Conservation (phyloP, 306 rosid species). For the Cucumis melo region DNA sequence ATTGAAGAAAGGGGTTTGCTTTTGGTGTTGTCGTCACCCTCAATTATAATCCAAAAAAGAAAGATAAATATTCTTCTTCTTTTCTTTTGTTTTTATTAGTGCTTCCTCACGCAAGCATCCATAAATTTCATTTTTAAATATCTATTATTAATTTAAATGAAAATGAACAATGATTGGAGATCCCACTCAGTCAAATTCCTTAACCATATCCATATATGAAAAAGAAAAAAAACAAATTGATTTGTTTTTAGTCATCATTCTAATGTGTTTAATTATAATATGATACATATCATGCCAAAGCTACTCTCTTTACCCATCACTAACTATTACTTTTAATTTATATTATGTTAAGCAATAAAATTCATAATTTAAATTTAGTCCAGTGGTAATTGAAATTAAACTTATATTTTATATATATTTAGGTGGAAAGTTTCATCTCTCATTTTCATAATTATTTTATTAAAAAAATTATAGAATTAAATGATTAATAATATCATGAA, state of each 20-base stretch:
- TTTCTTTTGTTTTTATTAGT: background rate
- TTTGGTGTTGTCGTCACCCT: background rate
- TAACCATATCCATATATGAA: background rate
- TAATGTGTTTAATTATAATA: background rate
- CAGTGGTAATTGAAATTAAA: no score
- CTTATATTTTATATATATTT: no score
- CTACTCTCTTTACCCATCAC: background rate
- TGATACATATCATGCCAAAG: background rate
- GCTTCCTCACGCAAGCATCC: constrained; percentile 7
- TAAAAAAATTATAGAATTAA: no score
- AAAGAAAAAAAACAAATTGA: background rate
- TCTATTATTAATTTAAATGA: background rate
- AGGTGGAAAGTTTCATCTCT: no score
- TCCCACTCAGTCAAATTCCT: background rate
- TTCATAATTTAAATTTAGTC: no score
- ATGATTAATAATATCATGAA: no score
- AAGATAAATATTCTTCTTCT: background rate
- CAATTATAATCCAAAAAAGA: background rate
- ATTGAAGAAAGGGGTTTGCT: background rate
- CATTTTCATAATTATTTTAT: no score
- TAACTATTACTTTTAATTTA: background rate
- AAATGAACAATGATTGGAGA: background rate
- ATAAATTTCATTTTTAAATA: background rate
- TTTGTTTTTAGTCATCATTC: background rate
- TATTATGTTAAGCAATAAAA: no score